phyloP scores from a whole-genome alignment of 768 basidiomycete species.

The Pisolithus microcarpus region DNA sequence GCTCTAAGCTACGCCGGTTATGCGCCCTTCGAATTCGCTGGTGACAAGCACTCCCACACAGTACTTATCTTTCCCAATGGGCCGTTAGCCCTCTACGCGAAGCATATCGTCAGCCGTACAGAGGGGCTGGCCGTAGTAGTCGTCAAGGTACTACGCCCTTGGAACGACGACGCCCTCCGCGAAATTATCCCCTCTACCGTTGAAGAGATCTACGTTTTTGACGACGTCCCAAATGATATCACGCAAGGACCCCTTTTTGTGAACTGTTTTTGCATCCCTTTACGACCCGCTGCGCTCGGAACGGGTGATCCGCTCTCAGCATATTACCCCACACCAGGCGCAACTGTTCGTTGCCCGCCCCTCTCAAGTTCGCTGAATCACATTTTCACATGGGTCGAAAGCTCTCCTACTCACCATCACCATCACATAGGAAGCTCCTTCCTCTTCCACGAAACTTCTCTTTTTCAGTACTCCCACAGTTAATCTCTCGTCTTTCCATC shows the following conservation, averaged over 20 bases:
- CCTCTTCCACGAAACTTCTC: constrained; percentile 34
- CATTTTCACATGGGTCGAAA: constrained; percentile 19
- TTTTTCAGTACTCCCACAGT: constrained; percentile 47
- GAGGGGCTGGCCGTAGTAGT: constrained; percentile 57
- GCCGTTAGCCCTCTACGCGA: constrained; percentile 59
- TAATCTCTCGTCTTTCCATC: constrained; percentile 41
- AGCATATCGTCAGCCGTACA: constrained; percentile 38
- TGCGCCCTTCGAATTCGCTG: constrained; percentile 68
- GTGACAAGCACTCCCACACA: constrained; percentile 54
- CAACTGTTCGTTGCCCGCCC: constrained; percentile 43
- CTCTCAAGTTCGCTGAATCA: constrained; percentile 40
- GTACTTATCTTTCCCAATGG: constrained; percentile 72
- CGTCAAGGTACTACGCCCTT: constrained; percentile 79
- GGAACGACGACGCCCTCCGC: constrained; percentile 64
- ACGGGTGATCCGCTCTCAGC: constrained; percentile 46
- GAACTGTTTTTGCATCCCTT: constrained; percentile 62
- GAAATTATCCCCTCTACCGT: constrained; percentile 52
- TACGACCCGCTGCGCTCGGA: constrained; percentile 33
- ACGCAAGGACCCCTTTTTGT: constrained; percentile 61
- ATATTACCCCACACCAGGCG: constrained; percentile 50
- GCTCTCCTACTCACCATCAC: constrained; percentile 21
- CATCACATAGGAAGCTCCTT: constrained; percentile 13
- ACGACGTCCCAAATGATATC: constrained; percentile 62
- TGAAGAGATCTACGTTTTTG: constrained; percentile 60
- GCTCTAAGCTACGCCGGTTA: constrained; percentile 56